Evolutionary conservation across 805 yeast species (phyloP).

Genomic region (Starmerella stigmatis): DNA sequence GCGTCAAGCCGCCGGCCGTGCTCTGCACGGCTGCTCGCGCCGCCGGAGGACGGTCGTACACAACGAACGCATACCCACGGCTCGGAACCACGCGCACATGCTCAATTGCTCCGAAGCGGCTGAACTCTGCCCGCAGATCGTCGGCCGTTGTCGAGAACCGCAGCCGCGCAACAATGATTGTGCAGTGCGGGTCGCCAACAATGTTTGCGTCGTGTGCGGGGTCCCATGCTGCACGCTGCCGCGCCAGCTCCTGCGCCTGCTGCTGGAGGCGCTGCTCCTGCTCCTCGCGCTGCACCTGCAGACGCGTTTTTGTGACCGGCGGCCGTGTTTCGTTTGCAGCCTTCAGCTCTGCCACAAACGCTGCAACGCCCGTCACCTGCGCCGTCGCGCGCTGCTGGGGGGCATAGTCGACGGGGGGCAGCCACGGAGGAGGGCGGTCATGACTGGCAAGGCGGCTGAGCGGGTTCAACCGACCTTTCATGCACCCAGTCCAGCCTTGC

Average conservation of each 20-base stretch:
- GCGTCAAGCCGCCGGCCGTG: slow-evolving; percentile 40
- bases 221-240: slow-evolving; percentile 36
- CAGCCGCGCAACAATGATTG: slow-evolving; percentile 68
- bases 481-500: no score
- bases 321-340: not conserved
- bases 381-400: slow-evolving; percentile 1
- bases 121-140: slow-evolving; percentile 54
- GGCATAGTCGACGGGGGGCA: slow-evolving; percentile 5
- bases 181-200: slow-evolving; percentile 61
- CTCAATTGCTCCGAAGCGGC: slow-evolving; percentile 61
- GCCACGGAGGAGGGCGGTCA: not conserved
- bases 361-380: slow-evolving; percentile 1
- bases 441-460: slow-evolving; percentile 1
- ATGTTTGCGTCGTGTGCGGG: slow-evolving; percentile 50
- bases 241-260: slow-evolving; percentile 23
- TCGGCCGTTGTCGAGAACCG: slow-evolving; percentile 54
- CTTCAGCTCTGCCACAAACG: not conserved
- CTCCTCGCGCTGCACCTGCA: slow-evolving; percentile 27
- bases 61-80: slow-evolving; percentile 76
- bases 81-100: slow-evolving; percentile 49
- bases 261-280: slow-evolving; percentile 18
- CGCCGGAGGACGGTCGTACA: slow-evolving; percentile 50
- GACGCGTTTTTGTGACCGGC: slow-evolving; percentile 29
- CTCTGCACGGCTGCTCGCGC: slow-evolving; percentile 53
- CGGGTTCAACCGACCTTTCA: not conserved